Percentiles rank a stretch among this genome's conserved stretches.
These are phyloP conservation scores for Coniochaeta ligniaria DNA, from an alignment of 2,329 filamentous ascomycete species.

Conservation along the genomic window DNA sequence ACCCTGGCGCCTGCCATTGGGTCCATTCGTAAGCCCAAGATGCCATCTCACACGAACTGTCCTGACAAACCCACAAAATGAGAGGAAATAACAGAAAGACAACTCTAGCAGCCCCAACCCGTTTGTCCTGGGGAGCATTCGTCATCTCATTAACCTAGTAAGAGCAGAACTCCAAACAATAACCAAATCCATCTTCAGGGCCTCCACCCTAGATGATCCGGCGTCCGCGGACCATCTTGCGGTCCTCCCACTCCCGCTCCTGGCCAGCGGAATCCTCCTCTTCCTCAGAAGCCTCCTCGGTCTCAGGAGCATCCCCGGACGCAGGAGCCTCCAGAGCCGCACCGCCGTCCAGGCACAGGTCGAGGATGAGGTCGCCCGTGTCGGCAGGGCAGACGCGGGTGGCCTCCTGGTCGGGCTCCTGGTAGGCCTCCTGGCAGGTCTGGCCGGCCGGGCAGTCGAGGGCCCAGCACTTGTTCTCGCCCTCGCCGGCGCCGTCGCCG, in stretches of 20 bases:
- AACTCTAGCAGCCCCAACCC: too few species aligned
- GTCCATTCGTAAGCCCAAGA: too few species aligned
- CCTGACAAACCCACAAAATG: too few species aligned
- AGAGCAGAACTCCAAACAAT: not conserved
- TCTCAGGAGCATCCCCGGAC: too few species aligned
- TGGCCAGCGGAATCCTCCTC: not conserved
- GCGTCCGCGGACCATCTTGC: not conserved
- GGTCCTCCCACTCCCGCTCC: not conserved
- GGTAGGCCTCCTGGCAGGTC: constrained; percentile 6
- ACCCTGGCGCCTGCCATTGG: too few species aligned
- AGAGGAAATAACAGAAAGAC: too few species aligned
- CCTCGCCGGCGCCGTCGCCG: constrained; percentile 4
- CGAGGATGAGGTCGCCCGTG: constrained; percentile 7
- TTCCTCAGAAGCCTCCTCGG: not conserved
- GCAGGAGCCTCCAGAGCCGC: not conserved
- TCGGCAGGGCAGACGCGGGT: constrained; percentile 5
- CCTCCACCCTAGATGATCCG: not conserved
- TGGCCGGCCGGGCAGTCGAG: constrained; percentile 5
- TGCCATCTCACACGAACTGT: too few species aligned
- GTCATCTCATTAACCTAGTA: too few species aligned
- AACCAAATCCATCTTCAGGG: not conserved
- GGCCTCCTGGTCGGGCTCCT: constrained; percentile 5
- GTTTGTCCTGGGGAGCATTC: too few species aligned
- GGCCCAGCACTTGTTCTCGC: constrained; percentile 3
- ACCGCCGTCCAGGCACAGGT: constrained; percentile 5